Evolutionary conservation across 805 yeast genomes (phyloP).

Genomic region (Candida ovalis): DNA sequence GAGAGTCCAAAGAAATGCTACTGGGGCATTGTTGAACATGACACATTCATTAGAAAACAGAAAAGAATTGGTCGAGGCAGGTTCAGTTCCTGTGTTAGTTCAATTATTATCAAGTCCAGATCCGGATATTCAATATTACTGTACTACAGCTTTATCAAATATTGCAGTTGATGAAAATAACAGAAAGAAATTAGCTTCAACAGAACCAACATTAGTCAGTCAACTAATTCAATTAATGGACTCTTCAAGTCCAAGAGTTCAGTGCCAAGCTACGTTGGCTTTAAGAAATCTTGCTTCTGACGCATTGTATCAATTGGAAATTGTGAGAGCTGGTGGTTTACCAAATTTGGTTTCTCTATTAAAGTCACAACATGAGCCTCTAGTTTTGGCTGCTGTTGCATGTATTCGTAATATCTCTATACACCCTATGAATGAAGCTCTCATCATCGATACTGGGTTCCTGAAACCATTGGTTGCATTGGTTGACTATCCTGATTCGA

Average conservation of each 20-base stretch:
- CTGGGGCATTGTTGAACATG: slow-evolving; percentile 97
- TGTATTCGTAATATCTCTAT: slow-evolving; percentile 96
- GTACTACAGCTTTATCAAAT: slow-evolving; percentile 95
- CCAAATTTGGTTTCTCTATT: slow-evolving; percentile 88
- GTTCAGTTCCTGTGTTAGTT: slow-evolving; percentile 95
- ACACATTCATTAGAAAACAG: slow-evolving; percentile 96
- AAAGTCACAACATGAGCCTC: slow-evolving; percentile 86
- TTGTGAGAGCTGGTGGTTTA: slow-evolving; percentile 92
- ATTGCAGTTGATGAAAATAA: slow-evolving; percentile 95
- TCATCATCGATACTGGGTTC: slow-evolving; percentile 96
- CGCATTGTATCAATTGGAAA: slow-evolving; percentile 91
- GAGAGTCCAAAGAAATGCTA: slow-evolving; percentile 96
- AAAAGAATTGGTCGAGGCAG: slow-evolving; percentile 94
- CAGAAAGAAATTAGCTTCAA: slow-evolving; percentile 80
- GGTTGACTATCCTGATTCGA: slow-evolving; percentile 80
- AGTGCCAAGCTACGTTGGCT: slow-evolving; percentile 97
- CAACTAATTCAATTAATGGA: slow-evolving; percentile 91
- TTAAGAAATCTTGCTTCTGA: slow-evolving; percentile 94
- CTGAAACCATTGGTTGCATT: slow-evolving; percentile 83
- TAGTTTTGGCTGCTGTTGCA: slow-evolving; percentile 95
- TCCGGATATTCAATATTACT: slow-evolving; percentile 96
- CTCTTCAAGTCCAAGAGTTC: slow-evolving; percentile 89
- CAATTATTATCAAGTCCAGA: slow-evolving; percentile 80
- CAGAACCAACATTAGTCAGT: slow-evolving; percentile 88
- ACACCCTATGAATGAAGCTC: slow-evolving; percentile 92